A percentile compares a stretch with the other conserved stretches of the same genome.
Evolutionary conservation across 768 basidiomycete species (phyloP).

Genomic region (Sutorius australiensis): DNA sequence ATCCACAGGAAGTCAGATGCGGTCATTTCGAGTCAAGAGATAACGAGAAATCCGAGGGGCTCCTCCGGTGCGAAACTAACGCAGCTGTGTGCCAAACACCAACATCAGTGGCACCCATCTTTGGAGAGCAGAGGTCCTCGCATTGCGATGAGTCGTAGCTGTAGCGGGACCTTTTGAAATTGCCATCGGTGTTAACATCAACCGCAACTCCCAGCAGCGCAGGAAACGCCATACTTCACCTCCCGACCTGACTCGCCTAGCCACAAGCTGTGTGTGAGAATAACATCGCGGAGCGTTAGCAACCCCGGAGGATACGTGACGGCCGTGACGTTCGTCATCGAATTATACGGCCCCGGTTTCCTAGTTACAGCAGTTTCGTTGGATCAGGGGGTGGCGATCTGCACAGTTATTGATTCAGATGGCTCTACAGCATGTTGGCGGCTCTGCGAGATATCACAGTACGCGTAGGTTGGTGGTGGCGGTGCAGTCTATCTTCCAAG

Average conservation of each 20-base stretch:
- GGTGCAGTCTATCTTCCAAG: background rate
- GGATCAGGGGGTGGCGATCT: background rate
- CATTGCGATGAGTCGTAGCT: constrained; percentile 11
- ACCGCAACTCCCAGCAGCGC: constrained; percentile 15
- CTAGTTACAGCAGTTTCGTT: background rate
- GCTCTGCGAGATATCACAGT: background rate
- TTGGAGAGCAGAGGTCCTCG: constrained; percentile 12
- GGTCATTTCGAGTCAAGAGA: constrained; percentile 25
- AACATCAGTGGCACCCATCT: constrained; percentile 12
- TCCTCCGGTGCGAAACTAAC: constrained; percentile 10
- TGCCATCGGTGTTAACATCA: constrained; percentile 18
- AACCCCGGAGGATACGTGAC: constrained; percentile 10
- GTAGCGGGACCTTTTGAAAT: constrained; percentile 14
- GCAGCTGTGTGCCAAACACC: constrained; percentile 15
- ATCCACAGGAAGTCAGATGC: constrained; percentile 22
- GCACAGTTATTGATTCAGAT: background rate
- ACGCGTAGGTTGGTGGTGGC: constrained; percentile 1
- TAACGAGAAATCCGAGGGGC: constrained; percentile 16
- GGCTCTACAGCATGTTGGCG: constrained; percentile 10
- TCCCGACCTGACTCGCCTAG: constrained; percentile 26
- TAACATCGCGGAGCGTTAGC: constrained; percentile 2
- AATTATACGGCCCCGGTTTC: background rate
- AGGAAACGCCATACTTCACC: constrained; percentile 26
- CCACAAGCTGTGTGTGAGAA: constrained; percentile 32
- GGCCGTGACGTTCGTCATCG: background rate